Base-by-base conservation (phyloP, 2,329 filamentous ascomycete species). In the Botryotinia narcissicola region DNA sequence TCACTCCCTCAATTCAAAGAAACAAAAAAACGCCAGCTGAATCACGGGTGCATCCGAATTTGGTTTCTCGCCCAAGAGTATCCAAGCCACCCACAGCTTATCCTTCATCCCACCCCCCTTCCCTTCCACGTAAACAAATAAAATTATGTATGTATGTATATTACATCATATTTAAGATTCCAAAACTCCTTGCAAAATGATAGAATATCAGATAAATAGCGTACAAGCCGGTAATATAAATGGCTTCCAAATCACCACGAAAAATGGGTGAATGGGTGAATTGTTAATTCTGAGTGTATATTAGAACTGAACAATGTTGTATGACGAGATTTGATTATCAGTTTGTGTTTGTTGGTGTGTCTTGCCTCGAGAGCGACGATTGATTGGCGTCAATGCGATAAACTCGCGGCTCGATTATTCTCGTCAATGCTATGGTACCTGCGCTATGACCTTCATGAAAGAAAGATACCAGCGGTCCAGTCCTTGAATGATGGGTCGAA, bases 1-100 rank as follows among this genome's bases (percentile, higher is more conserved):
- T 57, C 62, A 54, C 22, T 29, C 25, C 35, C 22, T 29, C 46
- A 40, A n/a, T 32, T 20, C 25, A 25, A 40, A 22, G 20, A 40
- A n/a, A 7, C 6, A 68, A 40, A 48, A 63, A 40, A 71, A 71
- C 69, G 59, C 69, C 59, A 71, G 70, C 70, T 74, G 70, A 73
- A 42, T 29, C 7, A n/a, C 48, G 40, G 66, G 25, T 54, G 46
- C 54, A 57, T 51, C 66, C 61, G 25, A 42, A 40, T 29, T 29
- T 32, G 62, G n/a, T 32, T 22, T 59, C 51, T 57, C n/a, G 14
- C 12, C 40, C 37, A 60, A 40, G 42, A 25, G 59, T 44, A 40
- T 60, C 67, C 62, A 66, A 66, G 46, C 32, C 22, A 51, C 42
- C n/a, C 42, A 51, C 42, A 71, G 69, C 69, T 37, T 48, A 40